These are phyloP conservation scores for Juglanconis sp. DNA, from an alignment of 2,329 filamentous ascomycete species.

Conservation along the genomic window DNA sequence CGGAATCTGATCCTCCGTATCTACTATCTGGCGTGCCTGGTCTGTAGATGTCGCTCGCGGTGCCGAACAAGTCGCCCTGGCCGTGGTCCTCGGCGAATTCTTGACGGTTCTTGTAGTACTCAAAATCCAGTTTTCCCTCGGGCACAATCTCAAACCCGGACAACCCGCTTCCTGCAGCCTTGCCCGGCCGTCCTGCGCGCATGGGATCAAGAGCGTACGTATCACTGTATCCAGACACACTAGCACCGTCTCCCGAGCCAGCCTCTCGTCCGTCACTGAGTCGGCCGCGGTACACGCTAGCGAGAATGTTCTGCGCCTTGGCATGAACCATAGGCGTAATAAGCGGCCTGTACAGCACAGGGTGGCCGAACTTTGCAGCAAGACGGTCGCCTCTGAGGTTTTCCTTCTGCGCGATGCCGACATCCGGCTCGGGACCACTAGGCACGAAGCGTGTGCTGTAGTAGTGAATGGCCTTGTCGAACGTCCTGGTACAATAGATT, in stretches of 20 bases:
- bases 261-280: conserved; percentile 64
- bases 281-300: conserved; percentile 81
- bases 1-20: conserved; percentile 36
- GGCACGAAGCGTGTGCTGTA: conserved; percentile 64
- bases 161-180: conserved; percentile 32
- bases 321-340: conserved; percentile 95
- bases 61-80: conserved; percentile 68
- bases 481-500: conserved; percentile 71
- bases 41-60: conserved; percentile 54
- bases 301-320: conserved; percentile 81
- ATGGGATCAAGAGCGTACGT: conserved; percentile 79
- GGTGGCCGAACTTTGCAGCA: conserved; percentile 80
- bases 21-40: conserved; percentile 59
- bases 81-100: conserved; percentile 87
- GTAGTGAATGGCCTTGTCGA: conserved; percentile 78
- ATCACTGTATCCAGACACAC: conserved; percentile 74
- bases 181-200: conserved; percentile 57
- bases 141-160: conserved; percentile 88
- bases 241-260: conserved; percentile 53
- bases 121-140: conserved; percentile 82
- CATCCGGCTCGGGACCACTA: conserved; percentile 40
- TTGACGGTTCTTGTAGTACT: conserved; percentile 84
- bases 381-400: conserved; percentile 64
- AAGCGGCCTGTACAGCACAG: conserved; percentile 81
- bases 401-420: conserved; percentile 45